Percentiles rank a stretch among this genome's conserved stretches.
Evolutionary conservation across 2,329 filamentous ascomycete species (phyloP).

Genomic region (Penicillium sp.): DNA sequence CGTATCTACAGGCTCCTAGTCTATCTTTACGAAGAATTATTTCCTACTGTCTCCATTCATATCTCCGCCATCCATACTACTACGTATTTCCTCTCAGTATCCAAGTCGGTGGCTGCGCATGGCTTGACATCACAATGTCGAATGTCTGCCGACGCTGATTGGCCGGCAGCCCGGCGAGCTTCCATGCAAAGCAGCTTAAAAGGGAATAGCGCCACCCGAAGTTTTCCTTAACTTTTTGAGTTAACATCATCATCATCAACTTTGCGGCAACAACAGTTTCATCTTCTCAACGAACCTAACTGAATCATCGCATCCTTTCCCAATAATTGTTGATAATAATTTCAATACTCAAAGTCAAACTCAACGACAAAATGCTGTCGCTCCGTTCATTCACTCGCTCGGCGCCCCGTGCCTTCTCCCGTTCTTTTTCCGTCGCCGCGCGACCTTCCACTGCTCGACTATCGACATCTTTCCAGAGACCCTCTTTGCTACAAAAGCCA

Average conservation of each 20-base stretch:
- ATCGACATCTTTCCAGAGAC: slow-evolving; percentile 44
- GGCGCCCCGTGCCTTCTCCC: slow-evolving; percentile 61
- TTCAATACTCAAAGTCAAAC: not conserved
- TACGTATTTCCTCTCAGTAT: slow-evolving; percentile 1
- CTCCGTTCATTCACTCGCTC: slow-evolving; percentile 63
- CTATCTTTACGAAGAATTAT: not conserved
- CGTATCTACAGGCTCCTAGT: not conserved
- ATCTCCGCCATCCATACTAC: slow-evolving; percentile 1
- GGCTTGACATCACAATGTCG: slow-evolving; percentile 22
- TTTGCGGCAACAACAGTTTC: not conserved
- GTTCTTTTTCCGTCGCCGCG: slow-evolving; percentile 51
- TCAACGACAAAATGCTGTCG: slow-evolving; percentile 60
- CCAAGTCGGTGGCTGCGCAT: slow-evolving; percentile 8
- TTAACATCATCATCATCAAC: slow-evolving; percentile 14
- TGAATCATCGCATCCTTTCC: not conserved
- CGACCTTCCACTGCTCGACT: slow-evolving; percentile 46
- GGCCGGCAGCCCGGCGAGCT: not conserved
- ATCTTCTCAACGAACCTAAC: not conserved
- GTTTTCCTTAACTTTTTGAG: slow-evolving; percentile 20
- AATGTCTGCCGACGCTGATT: slow-evolving; percentile 6
- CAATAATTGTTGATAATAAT: not conserved
- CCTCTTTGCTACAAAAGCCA: slow-evolving; percentile 36
- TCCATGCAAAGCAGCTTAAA: not conserved
- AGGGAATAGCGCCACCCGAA: slow-evolving; percentile 21
- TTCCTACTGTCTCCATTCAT: not conserved